phyloP scores from a whole-genome alignment of 1,284 basidiomycete genomes.

The Agaricales sp. region DNA sequence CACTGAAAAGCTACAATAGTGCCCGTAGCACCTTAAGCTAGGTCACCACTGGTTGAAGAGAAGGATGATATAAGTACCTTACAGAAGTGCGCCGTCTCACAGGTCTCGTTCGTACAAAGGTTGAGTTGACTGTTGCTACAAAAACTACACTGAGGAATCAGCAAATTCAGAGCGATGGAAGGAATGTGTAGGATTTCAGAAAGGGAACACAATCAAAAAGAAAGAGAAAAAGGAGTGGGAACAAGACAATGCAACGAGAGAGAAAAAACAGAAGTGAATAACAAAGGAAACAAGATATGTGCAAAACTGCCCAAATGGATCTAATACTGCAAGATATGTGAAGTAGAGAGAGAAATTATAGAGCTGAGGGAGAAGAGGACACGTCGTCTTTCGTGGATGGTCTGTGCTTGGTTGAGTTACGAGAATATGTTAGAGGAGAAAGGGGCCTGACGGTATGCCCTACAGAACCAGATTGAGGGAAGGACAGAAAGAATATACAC shows the following conservation, averaged over 20 bases:
- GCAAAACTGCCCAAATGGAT: neutral
- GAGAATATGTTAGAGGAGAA: conserved; percentile 1
- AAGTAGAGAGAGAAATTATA: neutral
- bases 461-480: neutral
- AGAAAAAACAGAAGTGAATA: neutral
- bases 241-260: neutral
- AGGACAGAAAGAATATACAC: neutral
- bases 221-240: neutral
- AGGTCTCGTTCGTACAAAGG: neutral
- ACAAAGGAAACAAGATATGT: neutral
- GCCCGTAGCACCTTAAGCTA: too few relatives aligned
- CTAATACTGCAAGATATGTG: neutral
- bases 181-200: neutral
- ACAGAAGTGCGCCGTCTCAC: neutral
- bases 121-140: neutral
- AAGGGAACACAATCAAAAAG: neutral
- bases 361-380: neutral
- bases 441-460: neutral
- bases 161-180: neutral
- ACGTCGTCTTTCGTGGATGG: neutral
- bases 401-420: neutral
- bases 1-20: too few relatives aligned
- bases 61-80: too few relatives aligned
- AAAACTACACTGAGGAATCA: neutral
- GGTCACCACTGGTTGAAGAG: too few relatives aligned